Base-by-base conservation (phyloP, 352 stramenopile genomes). In the Blastocystis sp. region DNA sequence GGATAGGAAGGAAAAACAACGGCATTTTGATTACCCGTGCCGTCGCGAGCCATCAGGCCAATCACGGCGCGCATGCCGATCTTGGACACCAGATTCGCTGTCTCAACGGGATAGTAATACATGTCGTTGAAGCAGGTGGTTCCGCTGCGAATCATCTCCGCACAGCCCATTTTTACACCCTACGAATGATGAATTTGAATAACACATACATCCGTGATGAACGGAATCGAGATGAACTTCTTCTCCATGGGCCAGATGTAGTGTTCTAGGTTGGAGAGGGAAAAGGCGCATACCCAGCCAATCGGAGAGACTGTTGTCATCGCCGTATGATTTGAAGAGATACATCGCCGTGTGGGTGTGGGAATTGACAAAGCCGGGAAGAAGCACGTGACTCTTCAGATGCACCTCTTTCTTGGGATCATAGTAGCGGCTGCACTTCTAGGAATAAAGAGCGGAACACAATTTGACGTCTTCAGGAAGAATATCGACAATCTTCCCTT, bases 61-160 rank as follows among this genome's bases (percentile, higher is more conserved):
- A 91, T 81, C 17, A 89, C 62, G 0, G 89, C 93, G 21, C 94
- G 92, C 57, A 96, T 92, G 34, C 93, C 93, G 6, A 93, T 91
- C 9, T 89, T 34, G 69, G 94, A 90, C 24, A 95, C 79, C 9
- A 93, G 92, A 14, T 91, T 70, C 43, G 91, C 92, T 6, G 90
- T 89, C 17, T 92, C 90, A 2, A 92, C 87, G 0, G 92, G 91
- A 89, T 94, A 95, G 88, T 94, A 95, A 91, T 95, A 96, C 94
- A 96, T 96, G 90, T 96, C 93, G 76, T 95, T 95, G 89, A 93
- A 94, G 89, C 93, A 96, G 11, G 94, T 96, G n/a, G 93, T 95
- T 40, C 94, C 94, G 60, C 91, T 90, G 40, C 92, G 92, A 34
- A 96, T 91, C 92, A 95, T 95, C 91, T 96, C 94, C n/a, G 93